phyloP scores from a whole-genome alignment of 305 asterid species.

The Ajuga reptans region DNA sequence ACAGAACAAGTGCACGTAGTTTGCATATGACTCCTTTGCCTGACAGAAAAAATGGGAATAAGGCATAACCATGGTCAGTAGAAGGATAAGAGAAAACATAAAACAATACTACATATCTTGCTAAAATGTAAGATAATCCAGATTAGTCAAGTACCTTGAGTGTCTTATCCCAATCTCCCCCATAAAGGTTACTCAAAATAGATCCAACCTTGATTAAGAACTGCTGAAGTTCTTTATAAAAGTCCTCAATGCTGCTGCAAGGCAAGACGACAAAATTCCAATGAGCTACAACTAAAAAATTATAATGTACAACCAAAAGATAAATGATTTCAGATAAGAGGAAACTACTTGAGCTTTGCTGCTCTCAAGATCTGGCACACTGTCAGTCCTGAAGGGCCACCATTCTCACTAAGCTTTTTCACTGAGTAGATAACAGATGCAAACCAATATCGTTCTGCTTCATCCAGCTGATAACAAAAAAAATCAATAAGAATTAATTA shows the following conservation, averaged over 20 bases:
- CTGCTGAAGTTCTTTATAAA: slow-evolving; percentile 78
- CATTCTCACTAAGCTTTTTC: slow-evolving; percentile 47
- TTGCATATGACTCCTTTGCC: slow-evolving; percentile 88
- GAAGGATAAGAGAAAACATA: not conserved
- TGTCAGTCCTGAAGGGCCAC: slow-evolving; percentile 36
- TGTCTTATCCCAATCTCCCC: slow-evolving; percentile 85
- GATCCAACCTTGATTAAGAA: slow-evolving; percentile 71
- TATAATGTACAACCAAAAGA: not conserved
- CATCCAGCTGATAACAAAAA: slow-evolving; percentile 53
- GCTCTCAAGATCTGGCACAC: slow-evolving; percentile 65
- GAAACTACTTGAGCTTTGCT: slow-evolving; percentile 66
- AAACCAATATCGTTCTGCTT: slow-evolving; percentile 85
- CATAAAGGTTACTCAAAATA: slow-evolving; percentile 53
- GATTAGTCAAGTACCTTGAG: slow-evolving; percentile 54
- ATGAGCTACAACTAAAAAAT: not conserved
- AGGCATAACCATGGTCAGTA: slow-evolving; percentile 7
- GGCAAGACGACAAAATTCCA: slow-evolving; percentile 15
- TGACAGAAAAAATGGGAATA: no score
- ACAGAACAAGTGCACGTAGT: slow-evolving; percentile 65
- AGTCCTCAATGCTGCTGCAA: slow-evolving; percentile 55
- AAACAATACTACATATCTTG: not conserved
- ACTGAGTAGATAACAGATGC: slow-evolving; percentile 63
- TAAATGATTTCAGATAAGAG: slow-evolving; percentile 9
- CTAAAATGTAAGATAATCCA: slow-evolving; percentile 16
- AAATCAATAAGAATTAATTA: slow-evolving; percentile 18